Conservation (phyloP, 768 basidiomycete genomes). For the Amanita inopinata region DNA sequence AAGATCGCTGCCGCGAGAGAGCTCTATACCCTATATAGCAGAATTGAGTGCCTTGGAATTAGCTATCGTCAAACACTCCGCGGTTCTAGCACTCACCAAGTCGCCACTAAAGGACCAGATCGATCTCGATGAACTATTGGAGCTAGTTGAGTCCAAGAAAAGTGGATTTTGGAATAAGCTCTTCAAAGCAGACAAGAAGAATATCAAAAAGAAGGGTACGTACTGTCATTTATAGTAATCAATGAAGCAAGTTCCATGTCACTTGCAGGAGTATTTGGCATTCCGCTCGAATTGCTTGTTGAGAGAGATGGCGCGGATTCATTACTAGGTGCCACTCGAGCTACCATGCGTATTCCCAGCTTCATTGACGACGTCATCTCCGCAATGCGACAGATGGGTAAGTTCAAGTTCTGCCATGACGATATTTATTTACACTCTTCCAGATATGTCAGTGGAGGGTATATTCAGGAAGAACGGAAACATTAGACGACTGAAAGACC, state of each 20-base stretch:
- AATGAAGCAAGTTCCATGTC: conserved; percentile 11
- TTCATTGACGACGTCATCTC: conserved; percentile 98
- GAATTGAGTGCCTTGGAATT: conserved; percentile 79
- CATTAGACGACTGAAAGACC: conserved; percentile 84
- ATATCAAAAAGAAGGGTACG: conserved; percentile 78
- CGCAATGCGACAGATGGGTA: conserved; percentile 99
- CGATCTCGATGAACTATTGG: conserved; percentile 88
- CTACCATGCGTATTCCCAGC: conserved; percentile 82
- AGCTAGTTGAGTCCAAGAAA: conserved; percentile 89
- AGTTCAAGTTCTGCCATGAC: conserved; percentile 8
- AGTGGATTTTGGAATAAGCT: conserved; percentile 93
- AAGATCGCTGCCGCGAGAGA: conserved; percentile 71
- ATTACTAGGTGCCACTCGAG: conserved; percentile 78
- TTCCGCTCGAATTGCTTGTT: conserved; percentile 87
- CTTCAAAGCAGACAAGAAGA: conserved; percentile 92
- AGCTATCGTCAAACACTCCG: conserved; percentile 86
- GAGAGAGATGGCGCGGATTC: conserved; percentile 96
- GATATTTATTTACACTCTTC: conserved; percentile 9
- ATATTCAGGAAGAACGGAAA: conserved; percentile 99
- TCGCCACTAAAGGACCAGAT: conserved; percentile 75
- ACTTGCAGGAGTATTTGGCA: conserved; percentile 75
- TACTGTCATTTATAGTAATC: conserved; percentile 9
- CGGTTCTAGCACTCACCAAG: conserved; percentile 69
- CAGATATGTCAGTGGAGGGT: conserved; percentile 98
- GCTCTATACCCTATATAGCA: conserved; percentile 73